These are phyloP conservation scores for Nyssa sinensis DNA, from an alignment of 148 eudicot species.

Conservation along the genomic window DNA sequence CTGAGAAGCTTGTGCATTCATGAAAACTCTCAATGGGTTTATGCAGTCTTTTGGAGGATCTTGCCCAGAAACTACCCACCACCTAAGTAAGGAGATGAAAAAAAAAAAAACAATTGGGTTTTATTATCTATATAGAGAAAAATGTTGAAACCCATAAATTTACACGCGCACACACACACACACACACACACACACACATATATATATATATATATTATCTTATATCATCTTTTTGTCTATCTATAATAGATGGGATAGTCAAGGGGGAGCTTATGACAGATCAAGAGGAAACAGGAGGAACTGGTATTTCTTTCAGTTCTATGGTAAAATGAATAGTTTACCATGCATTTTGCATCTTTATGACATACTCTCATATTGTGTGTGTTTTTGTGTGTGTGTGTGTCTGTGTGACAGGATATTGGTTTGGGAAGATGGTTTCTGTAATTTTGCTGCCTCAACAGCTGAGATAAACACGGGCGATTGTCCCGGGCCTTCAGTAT, in stretches of 20 bases:
- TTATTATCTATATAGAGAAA: background rate
- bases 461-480: conserved; percentile 49
- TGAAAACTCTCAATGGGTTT: conserved; percentile 91
- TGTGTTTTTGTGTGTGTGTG: background rate
- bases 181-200: background rate
- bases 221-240: background rate
- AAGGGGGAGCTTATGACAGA: conserved; percentile 96
- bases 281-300: conserved; percentile 96
- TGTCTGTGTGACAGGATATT: conserved; percentile 56
- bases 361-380: too few species aligned
- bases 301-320: conserved; percentile 45
- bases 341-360: background rate
- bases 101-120: background rate
- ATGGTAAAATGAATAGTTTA: background rate
- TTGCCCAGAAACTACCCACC: conserved; percentile 97
- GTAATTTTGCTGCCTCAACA: conserved; percentile 83
- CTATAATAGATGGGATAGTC: conserved; percentile 74
- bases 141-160: background rate
- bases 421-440: conserved; percentile 99
- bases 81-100: conserved; percentile 50
- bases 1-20: conserved; percentile 85
- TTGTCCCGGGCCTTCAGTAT: conserved; percentile 37
- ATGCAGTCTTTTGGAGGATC: conserved; percentile 99
- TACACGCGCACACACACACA: background rate
- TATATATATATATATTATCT: too few species aligned